These are phyloP conservation scores for Nicotiana attenuata DNA, from an alignment of 257 asterid species.

Conservation along the genomic window DNA sequence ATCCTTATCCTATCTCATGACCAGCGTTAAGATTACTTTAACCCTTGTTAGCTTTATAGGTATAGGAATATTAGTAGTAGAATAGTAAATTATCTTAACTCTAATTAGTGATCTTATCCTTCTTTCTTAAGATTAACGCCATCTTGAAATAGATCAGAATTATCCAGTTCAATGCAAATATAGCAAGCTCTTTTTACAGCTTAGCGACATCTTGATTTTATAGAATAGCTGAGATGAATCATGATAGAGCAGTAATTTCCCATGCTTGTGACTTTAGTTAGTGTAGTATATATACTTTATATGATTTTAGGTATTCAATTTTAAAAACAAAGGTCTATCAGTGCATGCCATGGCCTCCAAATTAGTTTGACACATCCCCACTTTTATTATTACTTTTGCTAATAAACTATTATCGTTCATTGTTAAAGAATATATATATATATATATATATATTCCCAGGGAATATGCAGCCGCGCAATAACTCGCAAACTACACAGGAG, in stretches of 20 bases:
- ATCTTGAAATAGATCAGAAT: constrained; percentile 26
- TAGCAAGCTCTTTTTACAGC: not conserved
- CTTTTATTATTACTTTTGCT: too few relatives aligned
- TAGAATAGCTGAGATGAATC: not conserved
- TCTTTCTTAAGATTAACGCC: constrained; percentile 19
- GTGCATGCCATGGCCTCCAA: not conserved
- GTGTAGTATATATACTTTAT: not conserved
- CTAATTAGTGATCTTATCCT: constrained; percentile 22
- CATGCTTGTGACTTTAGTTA: not conserved
- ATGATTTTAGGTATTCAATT: not conserved
- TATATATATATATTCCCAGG: too few relatives aligned
- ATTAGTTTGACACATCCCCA: too few relatives aligned
- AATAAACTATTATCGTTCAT: too few relatives aligned
- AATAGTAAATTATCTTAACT: not conserved
- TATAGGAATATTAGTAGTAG: not conserved
- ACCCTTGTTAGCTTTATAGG: constrained; percentile 7
- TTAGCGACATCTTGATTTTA: constrained; percentile 14
- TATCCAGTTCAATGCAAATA: not conserved
- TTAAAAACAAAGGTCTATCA: not conserved
- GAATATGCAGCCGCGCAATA: too few relatives aligned
- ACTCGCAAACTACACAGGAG: too few relatives aligned
- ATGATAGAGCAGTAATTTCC: not conserved
- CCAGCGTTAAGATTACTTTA: constrained; percentile 14
- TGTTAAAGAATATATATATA: too few relatives aligned
- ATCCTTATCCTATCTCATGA: not conserved